These are phyloP conservation scores for Oryza nivara DNA, from an alignment of 176 grass and related monocot genomes.

Conservation along the genomic window DNA sequence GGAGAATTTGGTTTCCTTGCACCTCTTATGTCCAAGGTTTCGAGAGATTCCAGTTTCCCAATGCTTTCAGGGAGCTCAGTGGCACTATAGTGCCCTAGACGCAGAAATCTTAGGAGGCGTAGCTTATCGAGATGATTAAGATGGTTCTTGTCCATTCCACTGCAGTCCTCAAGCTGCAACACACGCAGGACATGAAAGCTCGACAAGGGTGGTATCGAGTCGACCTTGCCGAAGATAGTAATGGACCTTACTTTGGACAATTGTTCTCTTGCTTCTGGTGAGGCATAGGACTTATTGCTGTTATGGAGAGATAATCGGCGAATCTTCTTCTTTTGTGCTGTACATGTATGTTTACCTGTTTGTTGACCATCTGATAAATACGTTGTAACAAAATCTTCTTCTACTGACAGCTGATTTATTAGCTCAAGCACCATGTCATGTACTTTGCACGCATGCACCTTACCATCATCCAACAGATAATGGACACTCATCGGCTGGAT, in stretches of 20 bases:
- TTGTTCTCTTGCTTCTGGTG: neutral
- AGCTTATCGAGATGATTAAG: neutral
- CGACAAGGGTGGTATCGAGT: neutral
- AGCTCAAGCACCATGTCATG: neutral
- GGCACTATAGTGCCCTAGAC: neutral
- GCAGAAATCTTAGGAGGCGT: neutral
- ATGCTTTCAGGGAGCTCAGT: neutral
- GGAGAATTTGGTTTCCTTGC: too few species aligned
- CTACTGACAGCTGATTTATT: neutral
- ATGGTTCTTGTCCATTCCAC: neutral
- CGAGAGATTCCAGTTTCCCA: neutral
- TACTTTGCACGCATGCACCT: too few species aligned
- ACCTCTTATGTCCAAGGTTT: slow-evolving; percentile 11
- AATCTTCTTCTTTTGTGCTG: neutral
- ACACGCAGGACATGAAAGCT: neutral
- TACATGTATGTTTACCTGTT: neutral
- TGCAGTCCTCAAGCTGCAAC: neutral
- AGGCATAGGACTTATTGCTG: neutral
- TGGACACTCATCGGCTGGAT: too few species aligned
- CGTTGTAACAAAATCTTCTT: neutral
- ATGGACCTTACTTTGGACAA: neutral
- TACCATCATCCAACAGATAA: too few species aligned
- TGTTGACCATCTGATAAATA: neutral
- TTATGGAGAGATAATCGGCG: neutral
- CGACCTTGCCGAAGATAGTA: neutral